Evolutionary conservation across 108 stramenopile genomes (phyloP).

Genomic region (Skeletonema potamos): DNA sequence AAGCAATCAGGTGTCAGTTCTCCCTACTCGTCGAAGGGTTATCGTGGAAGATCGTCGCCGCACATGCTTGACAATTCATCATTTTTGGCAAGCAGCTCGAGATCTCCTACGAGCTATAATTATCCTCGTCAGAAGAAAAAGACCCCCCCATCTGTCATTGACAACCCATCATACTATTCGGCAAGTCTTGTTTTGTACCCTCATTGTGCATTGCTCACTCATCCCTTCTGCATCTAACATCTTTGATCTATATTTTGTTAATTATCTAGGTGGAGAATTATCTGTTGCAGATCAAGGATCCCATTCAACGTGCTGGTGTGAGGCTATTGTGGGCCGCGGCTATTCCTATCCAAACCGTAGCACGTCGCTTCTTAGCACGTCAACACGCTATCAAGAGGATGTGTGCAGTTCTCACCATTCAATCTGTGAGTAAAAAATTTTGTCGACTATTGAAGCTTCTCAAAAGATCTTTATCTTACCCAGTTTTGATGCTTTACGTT

Average conservation of each 20-base stretch:
- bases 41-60: background rate
- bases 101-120: background rate
- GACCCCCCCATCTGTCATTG: slow-evolving; percentile 22
- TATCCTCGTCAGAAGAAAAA: slow-evolving; percentile 15
- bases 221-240: background rate
- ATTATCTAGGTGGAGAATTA: slow-evolving; percentile 26
- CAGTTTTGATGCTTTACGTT: background rate
- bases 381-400: slow-evolving; percentile 66
- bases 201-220: background rate
- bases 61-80: no score
- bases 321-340: slow-evolving; percentile 77
- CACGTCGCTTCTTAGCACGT: slow-evolving; percentile 68
- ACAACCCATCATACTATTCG: slow-evolving; percentile 37
- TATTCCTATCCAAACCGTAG: slow-evolving; percentile 75
- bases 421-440: slow-evolving; percentile 27
- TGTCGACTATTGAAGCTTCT: background rate
- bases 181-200: slow-evolving; percentile 12
- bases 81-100: background rate
- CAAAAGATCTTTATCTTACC: background rate
- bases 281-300: slow-evolving; percentile 64
- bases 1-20: background rate
- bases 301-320: slow-evolving; percentile 78
- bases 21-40: background rate
- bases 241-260: background rate
- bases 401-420: slow-evolving; percentile 77